These are phyloP conservation scores for Monilinia vaccinii-corymbosi DNA, from an alignment of 2,329 filamentous ascomycete species.

Conservation along the genomic window DNA sequence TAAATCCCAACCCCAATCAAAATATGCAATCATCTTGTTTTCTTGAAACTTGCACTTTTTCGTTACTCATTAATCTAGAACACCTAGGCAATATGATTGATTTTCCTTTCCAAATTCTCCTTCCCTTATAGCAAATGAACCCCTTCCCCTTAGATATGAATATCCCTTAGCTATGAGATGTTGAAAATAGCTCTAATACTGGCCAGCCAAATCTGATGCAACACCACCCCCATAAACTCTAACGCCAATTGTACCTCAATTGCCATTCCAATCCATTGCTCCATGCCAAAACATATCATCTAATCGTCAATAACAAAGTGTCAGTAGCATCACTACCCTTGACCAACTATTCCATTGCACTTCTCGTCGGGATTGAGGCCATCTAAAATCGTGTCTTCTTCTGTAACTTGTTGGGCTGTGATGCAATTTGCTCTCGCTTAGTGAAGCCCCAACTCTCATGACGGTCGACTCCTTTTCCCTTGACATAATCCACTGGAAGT, in stretches of 20 bases:
- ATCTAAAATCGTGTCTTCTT: slow-evolving; percentile 5
- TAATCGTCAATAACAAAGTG: background rate
- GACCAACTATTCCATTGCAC: background rate
- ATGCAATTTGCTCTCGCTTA: slow-evolving; percentile 17
- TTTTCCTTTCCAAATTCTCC: slow-evolving; percentile 4
- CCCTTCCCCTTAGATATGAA: background rate
- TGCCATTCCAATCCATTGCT: background rate
- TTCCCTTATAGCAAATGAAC: background rate
- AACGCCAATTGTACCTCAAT: background rate
- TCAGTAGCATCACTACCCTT: background rate
- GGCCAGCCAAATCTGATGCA: background rate
- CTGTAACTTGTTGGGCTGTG: slow-evolving; percentile 4
- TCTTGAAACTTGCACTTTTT: background rate
- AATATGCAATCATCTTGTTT: background rate
- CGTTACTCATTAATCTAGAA: slow-evolving; percentile 6
- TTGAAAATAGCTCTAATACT: background rate
- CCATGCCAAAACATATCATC: background rate
- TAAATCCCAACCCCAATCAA: no score
- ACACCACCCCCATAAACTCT: background rate
- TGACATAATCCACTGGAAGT: slow-evolving; percentile 7
- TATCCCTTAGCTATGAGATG: background rate
- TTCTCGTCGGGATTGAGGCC: background rate
- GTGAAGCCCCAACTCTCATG: slow-evolving; percentile 13
- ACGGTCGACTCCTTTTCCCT: slow-evolving; percentile 11
- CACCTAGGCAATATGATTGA: background rate